Evolutionary conservation across 2,329 filamentous ascomycete species (phyloP), one percentile per base, ranked within the genome.

Genomic region (Huntiella moniliformis): DNA sequence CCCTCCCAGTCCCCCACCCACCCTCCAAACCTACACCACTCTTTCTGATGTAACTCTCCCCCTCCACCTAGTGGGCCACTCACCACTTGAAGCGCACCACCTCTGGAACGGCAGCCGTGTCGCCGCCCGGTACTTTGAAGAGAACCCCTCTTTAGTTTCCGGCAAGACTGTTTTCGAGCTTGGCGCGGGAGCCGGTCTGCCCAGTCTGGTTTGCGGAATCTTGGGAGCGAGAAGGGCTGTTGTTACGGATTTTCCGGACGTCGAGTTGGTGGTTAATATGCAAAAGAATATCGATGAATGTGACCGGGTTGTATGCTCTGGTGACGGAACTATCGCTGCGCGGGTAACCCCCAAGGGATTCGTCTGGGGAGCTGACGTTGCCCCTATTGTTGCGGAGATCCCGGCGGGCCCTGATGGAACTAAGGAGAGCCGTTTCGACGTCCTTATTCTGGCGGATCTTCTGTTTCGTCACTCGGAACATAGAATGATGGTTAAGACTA

Each of bases 391-490:
- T 10, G 64, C 64, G 4, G 67, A 76, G 51, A 61, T 88, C 1
- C 62, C 66, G n/a, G 46, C 46, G 4, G 54, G 54, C 11, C 32
- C n/a, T 5, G 45, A 32, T 15, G 43, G 22, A 37, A 45, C 35
- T 11, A 17, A 33, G 31, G 56, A 58, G 36, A 44, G 51, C 17
- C 66, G 65, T 0, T 95, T 92, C 56, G 85, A 95, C 58, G 67
- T 92, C 4, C 60, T 95, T 18, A 79, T 96, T 48, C 70, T 95
- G 38, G 86, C 87, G 3, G 88, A 95, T 59, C 69, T 95, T 42
- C 70, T 95, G 3, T 96, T 95, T 64, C 83, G 91, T 50, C 86
- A 95, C 59, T 81, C 78, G 4, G 86, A 94, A 64, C 88, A 95
- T 57, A 66, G 63, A 2, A 85, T 83, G 55, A 67, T 95, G 50